Evolutionary conservation across 192 early-diverging fungal species (phyloP).

Genomic region (Paraglomus occultum): DNA sequence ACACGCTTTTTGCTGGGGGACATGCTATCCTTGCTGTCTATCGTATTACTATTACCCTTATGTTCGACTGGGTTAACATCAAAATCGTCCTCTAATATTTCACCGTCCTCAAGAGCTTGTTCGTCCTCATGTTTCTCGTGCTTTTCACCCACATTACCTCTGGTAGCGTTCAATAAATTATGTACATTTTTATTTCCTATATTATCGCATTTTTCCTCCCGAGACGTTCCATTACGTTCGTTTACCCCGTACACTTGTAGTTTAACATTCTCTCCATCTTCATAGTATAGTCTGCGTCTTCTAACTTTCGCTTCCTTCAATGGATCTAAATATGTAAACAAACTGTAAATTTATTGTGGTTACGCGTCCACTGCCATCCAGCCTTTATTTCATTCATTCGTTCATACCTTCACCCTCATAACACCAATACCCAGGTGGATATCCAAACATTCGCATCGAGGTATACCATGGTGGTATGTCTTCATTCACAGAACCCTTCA

Average conservation of each 20-base stretch:
- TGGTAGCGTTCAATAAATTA: neutral
- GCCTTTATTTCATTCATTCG: neutral
- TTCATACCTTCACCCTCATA: constrained; percentile 20
- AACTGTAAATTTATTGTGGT: neutral
- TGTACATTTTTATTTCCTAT: too few species aligned
- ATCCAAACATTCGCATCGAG: constrained; percentile 9
- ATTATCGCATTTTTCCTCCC: too few species aligned
- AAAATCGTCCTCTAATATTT: neutral
- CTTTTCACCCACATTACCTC: neutral
- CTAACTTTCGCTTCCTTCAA: neutral
- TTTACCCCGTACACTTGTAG: too few species aligned
- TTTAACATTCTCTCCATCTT: neutral
- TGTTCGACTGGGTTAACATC: neutral
- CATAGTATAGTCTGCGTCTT: neutral
- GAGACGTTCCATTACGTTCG: too few species aligned
- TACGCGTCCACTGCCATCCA: neutral
- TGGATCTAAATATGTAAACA: neutral
- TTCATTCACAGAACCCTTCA: neutral
- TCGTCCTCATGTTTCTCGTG: neutral
- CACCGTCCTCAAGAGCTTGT: neutral
- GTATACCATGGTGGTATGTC: constrained; percentile 7
- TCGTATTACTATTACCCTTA: neutral
- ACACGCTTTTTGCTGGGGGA: neutral
- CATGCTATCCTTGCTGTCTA: neutral
- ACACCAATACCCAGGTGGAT: constrained; percentile 16